Base-by-base conservation (phyloP, 2,329 filamentous ascomycete species). In the Chrysoporthe puriensis region DNA sequence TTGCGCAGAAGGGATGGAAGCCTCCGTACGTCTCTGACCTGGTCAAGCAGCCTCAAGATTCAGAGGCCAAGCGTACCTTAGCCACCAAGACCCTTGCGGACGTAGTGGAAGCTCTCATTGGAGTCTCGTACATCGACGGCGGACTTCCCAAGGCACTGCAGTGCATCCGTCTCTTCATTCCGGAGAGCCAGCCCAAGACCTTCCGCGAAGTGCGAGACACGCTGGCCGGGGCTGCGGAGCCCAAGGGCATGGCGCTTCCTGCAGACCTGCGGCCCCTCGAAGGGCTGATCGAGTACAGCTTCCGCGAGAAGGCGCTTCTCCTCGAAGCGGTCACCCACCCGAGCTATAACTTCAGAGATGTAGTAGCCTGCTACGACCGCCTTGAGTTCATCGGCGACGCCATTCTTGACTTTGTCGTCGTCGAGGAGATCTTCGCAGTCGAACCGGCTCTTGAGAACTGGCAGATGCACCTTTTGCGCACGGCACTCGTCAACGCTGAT, bases 341-440 rank as follows among this genome's bases (percentile, higher is more conserved):
- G 0, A 94, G 92, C 0, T 83, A 76, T 72, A 77, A 75, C 56
- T 66, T 76, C 5, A 84, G 82, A 62, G 81, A 81, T 42, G 77
- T 79, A 18, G 80, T 84, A 4, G 81, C 82, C 2, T 82, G 79
- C 32, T 84, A 88, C 14, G 91, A 97, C 72, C 87, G 94, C 0
- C 85, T 97, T 0, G 95, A 97, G 74, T 97, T 96, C 73, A 81
- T 97, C 0, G 95, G 95, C 0, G 95, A 98, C 73, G 87, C 93
- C 0, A 82, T 97, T 2, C 86, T 98, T 0, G 95, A 98, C 77
- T 86, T 89, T 72, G 81, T 97, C 66, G 81, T 97, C 61, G 88
- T 92, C 8, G 81, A 80, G 0, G 82, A 79, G n/a, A 79, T 95
- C 6, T 91, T 87, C 76, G 73, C 75, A 2, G 71, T 77, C 62